Conservation (phyloP, 2,329 filamentous ascomycete genomes). For the Aureobasidium mangrovei region DNA sequence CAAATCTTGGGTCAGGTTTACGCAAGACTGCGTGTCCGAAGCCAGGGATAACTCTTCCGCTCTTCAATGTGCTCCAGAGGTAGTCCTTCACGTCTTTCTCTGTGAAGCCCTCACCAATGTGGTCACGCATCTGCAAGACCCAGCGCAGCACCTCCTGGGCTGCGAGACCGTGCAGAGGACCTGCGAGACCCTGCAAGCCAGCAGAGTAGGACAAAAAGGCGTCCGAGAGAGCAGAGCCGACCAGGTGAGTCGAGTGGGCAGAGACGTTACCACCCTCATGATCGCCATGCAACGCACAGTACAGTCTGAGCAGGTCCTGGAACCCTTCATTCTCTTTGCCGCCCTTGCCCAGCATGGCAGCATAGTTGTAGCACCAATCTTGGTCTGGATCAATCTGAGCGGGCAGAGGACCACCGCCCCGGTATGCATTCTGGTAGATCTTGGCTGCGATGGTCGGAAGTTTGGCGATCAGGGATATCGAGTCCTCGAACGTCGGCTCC, state of each 20-base stretch:
- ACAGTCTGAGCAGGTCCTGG: constrained; percentile 87
- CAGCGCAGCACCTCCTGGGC: constrained; percentile 96
- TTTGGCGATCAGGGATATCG: constrained; percentile 88
- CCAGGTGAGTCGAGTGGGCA: constrained; percentile 87
- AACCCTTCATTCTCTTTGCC: constrained; percentile 85
- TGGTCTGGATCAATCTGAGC: constrained; percentile 70
- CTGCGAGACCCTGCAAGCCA: constrained; percentile 87
- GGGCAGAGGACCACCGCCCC: constrained; percentile 62
- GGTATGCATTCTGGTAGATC: constrained; percentile 90
- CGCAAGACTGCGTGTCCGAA: constrained; percentile 94
- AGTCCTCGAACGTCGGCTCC: constrained; percentile 96
- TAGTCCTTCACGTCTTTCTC: constrained; percentile 80
- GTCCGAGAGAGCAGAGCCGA: constrained; percentile 88
- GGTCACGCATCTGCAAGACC: constrained; percentile 91
- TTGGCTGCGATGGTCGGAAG: constrained; percentile 93
- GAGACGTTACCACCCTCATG: constrained; percentile 98
- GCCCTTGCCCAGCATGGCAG: constrained; percentile 85
- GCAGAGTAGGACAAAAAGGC: constrained; percentile 95
- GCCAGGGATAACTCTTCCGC: constrained; percentile 85
- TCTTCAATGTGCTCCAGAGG: constrained; percentile 88
- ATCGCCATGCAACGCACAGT: constrained; percentile 93
- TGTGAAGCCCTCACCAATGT: constrained; percentile 68
- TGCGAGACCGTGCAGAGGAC: constrained; percentile 85
- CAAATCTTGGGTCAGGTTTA: constrained; percentile 93
- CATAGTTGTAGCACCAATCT: constrained; percentile 99